phyloP scores from a whole-genome alignment of 2,329 filamentous ascomycete species.

The Trichoderma sp. region DNA sequence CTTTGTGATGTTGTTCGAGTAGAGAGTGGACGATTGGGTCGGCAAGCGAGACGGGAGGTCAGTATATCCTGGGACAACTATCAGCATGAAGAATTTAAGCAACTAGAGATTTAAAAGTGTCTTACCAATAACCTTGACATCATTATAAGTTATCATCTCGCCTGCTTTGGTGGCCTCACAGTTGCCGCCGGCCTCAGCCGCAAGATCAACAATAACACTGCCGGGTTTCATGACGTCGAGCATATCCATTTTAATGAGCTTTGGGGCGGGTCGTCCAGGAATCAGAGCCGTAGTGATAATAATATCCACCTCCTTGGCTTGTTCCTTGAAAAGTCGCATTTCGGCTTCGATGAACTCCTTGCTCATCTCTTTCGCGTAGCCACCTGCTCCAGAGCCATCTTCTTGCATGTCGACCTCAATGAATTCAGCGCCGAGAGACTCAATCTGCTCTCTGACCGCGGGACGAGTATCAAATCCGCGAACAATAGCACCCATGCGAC shows the following conservation, averaged over 20 bases:
- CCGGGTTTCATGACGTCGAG: constrained; percentile 86
- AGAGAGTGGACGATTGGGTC: constrained; percentile 86
- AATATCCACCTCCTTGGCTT: constrained; percentile 86
- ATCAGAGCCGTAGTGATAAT: constrained; percentile 93
- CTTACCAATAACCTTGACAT: constrained; percentile 81
- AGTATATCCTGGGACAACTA: constrained; percentile 65
- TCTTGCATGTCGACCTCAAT: constrained; percentile 85
- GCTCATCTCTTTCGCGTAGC: constrained; percentile 93
- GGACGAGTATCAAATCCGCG: constrained; percentile 88
- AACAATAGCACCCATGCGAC: constrained; percentile 85
- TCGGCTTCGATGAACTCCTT: constrained; percentile 91
- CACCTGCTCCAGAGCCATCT: constrained; percentile 80
- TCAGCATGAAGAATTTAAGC: not conserved
- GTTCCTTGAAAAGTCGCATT: constrained; percentile 89
- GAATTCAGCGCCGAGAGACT: constrained; percentile 88
- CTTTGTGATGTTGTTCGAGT: constrained; percentile 93
- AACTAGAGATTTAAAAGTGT: constrained; percentile 22
- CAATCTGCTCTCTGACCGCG: constrained; percentile 86
- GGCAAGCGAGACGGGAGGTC: constrained; percentile 85
- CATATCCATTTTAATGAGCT: constrained; percentile 80
- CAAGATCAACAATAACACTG: constrained; percentile 85
- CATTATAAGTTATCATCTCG: constrained; percentile 70
- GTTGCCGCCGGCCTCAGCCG: constrained; percentile 85
- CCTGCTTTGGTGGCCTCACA: constrained; percentile 80
- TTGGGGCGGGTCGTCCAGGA: constrained; percentile 80